Evolutionary conservation across 2,329 filamentous ascomycete genomes (phyloP).

Genomic region (Apiospora rasikravindrae): DNA sequence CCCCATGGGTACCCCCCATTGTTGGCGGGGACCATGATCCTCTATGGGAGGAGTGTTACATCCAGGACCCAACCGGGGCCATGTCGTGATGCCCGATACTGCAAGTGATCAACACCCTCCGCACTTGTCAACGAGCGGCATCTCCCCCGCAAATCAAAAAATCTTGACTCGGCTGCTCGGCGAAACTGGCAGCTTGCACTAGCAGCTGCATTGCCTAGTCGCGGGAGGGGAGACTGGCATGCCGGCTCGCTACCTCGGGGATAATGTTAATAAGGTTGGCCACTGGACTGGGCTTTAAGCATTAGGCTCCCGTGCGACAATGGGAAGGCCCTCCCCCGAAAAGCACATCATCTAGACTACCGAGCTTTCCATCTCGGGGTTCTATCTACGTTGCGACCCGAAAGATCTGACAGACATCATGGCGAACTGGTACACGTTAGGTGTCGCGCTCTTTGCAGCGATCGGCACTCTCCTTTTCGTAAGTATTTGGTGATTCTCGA

Average conservation of each 20-base stretch:
- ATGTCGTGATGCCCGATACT: not conserved
- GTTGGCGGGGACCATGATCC: not conserved
- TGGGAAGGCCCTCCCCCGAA: not conserved
- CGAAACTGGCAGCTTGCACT: not conserved
- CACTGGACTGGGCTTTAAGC: not conserved
- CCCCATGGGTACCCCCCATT: not conserved
- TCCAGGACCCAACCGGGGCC: not conserved
- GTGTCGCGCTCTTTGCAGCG: constrained; percentile 60
- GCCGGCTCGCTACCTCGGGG: not conserved
- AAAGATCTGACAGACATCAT: not conserved
- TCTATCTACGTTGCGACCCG: not conserved
- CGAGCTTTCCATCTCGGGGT: not conserved
- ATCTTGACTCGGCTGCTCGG: constrained; percentile 3
- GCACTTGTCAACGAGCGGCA: not conserved
- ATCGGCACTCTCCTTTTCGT: constrained; percentile 65
- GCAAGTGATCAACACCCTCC: not conserved
- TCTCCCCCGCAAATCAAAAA: not conserved
- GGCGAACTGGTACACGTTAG: constrained; percentile 48
- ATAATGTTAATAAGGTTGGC: not conserved
- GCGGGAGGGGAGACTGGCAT: not conserved
- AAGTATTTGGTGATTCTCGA: constrained; percentile 32
- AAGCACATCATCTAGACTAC: not conserved
- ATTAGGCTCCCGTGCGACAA: not conserved
- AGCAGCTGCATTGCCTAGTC: not conserved
- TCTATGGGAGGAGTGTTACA: not conserved